phyloP scores from a whole-genome alignment of 805 yeast genomes.

The Metahyphopichia silvanorum region DNA sequence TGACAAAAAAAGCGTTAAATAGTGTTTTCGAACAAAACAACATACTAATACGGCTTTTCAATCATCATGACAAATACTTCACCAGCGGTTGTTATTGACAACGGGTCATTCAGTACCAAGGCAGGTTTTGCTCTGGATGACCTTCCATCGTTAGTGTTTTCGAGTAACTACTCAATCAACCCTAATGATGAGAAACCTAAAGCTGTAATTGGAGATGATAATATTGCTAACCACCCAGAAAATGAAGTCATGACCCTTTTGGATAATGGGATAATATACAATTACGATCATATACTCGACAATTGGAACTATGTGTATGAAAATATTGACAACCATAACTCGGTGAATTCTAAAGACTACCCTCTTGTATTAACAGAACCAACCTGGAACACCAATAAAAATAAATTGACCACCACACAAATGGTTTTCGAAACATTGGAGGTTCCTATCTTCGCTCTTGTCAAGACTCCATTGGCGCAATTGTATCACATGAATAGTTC shows the following conservation, averaged over 20 bases:
- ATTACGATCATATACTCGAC: constrained; percentile 66
- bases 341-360: constrained; percentile 53
- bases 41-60: background rate
- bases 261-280: constrained; percentile 63
- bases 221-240: constrained; percentile 40
- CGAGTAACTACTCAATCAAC: constrained; percentile 50
- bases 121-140: constrained; percentile 71
- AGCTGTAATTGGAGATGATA: constrained; percentile 45
- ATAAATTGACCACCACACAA: constrained; percentile 57
- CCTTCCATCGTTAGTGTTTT: constrained; percentile 55
- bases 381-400: constrained; percentile 64
- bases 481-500: constrained; percentile 76
- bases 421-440: constrained; percentile 70
- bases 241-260: constrained; percentile 56
- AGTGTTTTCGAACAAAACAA: background rate
- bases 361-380: constrained; percentile 68
- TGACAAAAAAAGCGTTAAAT: too few species aligned
- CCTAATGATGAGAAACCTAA: constrained; percentile 15
- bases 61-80: constrained; percentile 18
- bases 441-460: constrained; percentile 74
- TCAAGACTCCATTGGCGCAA: constrained; percentile 74
- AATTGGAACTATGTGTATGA: constrained; percentile 67
- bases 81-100: constrained; percentile 69
- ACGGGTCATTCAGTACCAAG: constrained; percentile 59
- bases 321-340: constrained; percentile 37